Percentiles rank a stretch among this genome's conserved stretches.
Evolutionary conservation across 768 basidiomycete genomes (phyloP).

Genomic region (Kwoniella mangroviensis): DNA sequence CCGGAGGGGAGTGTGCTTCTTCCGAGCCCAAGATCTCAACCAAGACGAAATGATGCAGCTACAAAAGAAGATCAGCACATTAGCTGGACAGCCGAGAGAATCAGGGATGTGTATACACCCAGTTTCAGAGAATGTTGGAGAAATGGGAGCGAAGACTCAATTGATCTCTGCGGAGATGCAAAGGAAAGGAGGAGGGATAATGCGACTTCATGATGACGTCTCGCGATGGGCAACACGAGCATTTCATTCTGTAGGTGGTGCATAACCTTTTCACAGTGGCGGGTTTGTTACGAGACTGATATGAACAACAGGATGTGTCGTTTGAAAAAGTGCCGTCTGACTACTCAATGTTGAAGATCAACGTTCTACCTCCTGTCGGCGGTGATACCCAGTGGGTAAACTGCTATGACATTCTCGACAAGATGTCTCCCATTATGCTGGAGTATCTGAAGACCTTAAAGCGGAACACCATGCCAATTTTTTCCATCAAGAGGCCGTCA

Average conservation of each 20-base stretch:
- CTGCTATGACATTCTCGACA: slow-evolving; percentile 53
- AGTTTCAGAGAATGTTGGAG: slow-evolving; percentile 50
- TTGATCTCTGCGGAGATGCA: slow-evolving; percentile 47
- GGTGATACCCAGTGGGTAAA: slow-evolving; percentile 56
- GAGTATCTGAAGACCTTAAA: slow-evolving; percentile 54
- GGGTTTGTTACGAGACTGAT: not conserved
- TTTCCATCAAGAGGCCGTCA: slow-evolving; percentile 53
- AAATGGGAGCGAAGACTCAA: slow-evolving; percentile 47
- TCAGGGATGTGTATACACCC: slow-evolving; percentile 54
- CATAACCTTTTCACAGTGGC: not conserved
- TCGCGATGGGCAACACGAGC: slow-evolving; percentile 46
- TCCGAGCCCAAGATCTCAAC: slow-evolving; percentile 54
- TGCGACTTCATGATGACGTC: slow-evolving; percentile 44
- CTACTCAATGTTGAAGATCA: slow-evolving; percentile 54
- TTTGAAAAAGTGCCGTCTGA: slow-evolving; percentile 56
- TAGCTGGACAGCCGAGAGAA: slow-evolving; percentile 50
- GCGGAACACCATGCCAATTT: slow-evolving; percentile 56
- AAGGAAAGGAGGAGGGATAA: slow-evolving; percentile 44
- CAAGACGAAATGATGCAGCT: slow-evolving; percentile 50
- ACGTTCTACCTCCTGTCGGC: slow-evolving; percentile 52
- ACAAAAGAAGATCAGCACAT: slow-evolving; percentile 42
- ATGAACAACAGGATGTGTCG: slow-evolving; percentile 43
- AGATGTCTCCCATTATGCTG: slow-evolving; percentile 49
- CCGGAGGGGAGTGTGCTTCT: slow-evolving; percentile 57
- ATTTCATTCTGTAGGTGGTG: slow-evolving; percentile 35